Evolutionary conservation across 345 rosid species (phyloP), one percentile per base, ranked within the genome.

Genomic region (Rubroshorea leprosula): DNA sequence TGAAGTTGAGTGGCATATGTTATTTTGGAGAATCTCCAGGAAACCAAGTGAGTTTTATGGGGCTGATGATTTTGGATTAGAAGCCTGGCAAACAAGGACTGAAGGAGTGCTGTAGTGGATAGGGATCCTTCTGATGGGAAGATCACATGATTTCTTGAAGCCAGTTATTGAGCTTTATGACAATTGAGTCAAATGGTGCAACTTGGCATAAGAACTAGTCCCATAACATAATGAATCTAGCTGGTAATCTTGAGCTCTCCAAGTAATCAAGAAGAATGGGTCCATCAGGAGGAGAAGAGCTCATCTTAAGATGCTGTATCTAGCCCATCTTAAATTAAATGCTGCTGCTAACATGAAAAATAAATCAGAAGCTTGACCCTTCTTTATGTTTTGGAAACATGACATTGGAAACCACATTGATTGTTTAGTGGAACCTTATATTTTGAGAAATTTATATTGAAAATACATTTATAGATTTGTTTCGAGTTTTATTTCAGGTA

Each of bases 401-500:
- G 20, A 60, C 50, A 46, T n/a, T 27, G 51, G 54, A 47, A 46
- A 26, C 54, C 17, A 47, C 14, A 21, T 48, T 59, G 20, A 25
- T 25, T 19, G 22, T 48, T 0, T 59, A n/a, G n/a, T n/a, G n/a
- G n/a, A n/a, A 27, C 14, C n/a, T 59, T 24, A 6, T 4, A 48
- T 19, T 13, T 59, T 29, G 49, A n/a, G n/a, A n/a, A n/a, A n/a
- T n/a, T n/a, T n/a, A n/a, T 27, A n/a, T 49, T n/a, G 7, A 26
- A 35, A 3, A 35, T 35, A 35, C 12, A 35, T 13, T 6, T 3
- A 35, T 8, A 13, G 12, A 35, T 35, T 35, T 35, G 12, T 35
- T 8, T 35, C 41, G 9, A 35, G 12, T 35, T 35, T 35, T 35
- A 1, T 54, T 59, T 68, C 86, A 89, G 99, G 87, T 93, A 56